Evolutionary conservation across 1,139 yeast species (phyloP), one percentile per base, ranked within the genome.

Genomic region (Yamadazyma atlantica): DNA sequence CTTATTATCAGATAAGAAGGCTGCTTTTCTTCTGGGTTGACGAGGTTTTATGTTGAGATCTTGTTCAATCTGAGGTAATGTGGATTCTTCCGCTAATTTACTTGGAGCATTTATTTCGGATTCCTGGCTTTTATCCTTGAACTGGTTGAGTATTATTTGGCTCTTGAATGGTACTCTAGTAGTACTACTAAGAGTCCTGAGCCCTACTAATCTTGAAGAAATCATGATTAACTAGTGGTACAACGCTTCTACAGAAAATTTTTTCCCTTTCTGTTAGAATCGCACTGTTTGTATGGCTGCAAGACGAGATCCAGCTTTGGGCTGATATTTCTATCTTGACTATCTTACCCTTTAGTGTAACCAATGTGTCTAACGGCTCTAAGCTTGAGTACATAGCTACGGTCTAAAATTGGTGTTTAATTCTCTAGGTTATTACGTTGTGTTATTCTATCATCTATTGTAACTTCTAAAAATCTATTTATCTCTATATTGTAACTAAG

Each of bases 1-100:
- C 41, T 73, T 71, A 39, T 75, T 71, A 45, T 69, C 72, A 0
- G 82, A 75, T 36, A 78, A 62, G 38, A 78, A 63, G 2, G 81
- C 78, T 37, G 64, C 55, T 46, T 76, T 74, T 45, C 61, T 64
- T 28, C 60, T 66, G 3, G 75, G 60, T 42, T 60, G 67, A 40
- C 74, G 62, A 4, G 75, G 74, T 7, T 60, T 56, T 15, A 52
- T 64, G 40, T 69, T 66, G 19, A 65, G 57, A 29, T 57, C 57
- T 36, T 75, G 79, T 38, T 66, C 65, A 21, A 73, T 60, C 25
- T 62, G 60, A 13, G 82, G 81, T 32, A 78, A 58, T 4, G 62
- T 60, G 2, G 82, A 76, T 32, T 72, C 74, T 34, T 66, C 55
- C 3, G 82, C 83, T 37, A 76, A 51, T 23, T 63, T 58, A 17